phyloP scores from a whole-genome alignment of 2,329 filamentous ascomycete genomes.

The Daldinia eschscholtzii region DNA sequence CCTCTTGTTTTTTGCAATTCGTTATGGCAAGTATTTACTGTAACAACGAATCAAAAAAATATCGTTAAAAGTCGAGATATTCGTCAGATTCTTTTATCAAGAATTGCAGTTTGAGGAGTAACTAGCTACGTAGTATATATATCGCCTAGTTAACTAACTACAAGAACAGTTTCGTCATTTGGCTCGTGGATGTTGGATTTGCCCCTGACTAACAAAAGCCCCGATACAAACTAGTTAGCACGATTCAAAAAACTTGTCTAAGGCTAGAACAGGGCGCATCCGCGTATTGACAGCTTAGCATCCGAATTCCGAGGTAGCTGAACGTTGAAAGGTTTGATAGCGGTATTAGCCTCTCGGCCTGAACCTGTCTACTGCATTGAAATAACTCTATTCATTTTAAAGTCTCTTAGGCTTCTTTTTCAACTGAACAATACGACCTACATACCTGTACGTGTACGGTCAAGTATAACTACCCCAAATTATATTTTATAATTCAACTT shows the following conservation, averaged over 20 bases:
- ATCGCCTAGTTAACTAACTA: not conserved
- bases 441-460: not conserved
- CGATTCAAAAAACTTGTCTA: not conserved
- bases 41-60: not conserved
- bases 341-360: not conserved
- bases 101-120: not conserved
- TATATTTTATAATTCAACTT: too few species aligned
- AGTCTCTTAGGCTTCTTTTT: not conserved
- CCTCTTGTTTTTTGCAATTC: too few species aligned
- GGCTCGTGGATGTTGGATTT: not conserved
- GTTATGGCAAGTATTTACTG: too few species aligned
- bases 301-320: slow-evolving; percentile 1
- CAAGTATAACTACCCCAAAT: too few species aligned
- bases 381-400: not conserved
- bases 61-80: not conserved
- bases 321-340: slow-evolving; percentile 2
- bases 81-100: not conserved
- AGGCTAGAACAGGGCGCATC: not conserved
- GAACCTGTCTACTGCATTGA: not conserved
- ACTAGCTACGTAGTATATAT: not conserved
- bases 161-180: not conserved
- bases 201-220: slow-evolving; percentile 11
- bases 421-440: not conserved
- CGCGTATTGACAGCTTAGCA: slow-evolving; percentile 1
- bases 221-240: slow-evolving; percentile 4